A percentile compares a stretch with the other conserved stretches of the same genome.
Conservation (phyloP, 306 rosid genomes). For the Lupinus albus region DNA sequence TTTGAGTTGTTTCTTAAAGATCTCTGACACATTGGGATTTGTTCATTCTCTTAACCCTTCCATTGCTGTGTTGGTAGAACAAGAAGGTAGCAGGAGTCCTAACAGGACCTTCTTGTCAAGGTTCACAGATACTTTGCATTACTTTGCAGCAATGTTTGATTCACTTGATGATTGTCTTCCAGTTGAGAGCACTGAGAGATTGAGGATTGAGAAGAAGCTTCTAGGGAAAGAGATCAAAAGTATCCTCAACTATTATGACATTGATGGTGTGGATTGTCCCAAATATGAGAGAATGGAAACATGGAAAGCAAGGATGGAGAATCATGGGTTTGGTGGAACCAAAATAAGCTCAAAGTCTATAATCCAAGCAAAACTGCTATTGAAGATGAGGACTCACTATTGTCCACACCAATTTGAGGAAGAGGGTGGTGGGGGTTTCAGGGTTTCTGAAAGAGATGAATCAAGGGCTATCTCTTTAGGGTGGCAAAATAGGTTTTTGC, state of each 20-base stretch:
- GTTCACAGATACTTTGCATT: conserved; percentile 69
- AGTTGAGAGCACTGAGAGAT: conserved; percentile 61
- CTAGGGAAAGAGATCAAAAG: conserved; percentile 71
- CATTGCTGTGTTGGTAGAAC: conserved; percentile 61
- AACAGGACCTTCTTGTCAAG: conserved; percentile 57
- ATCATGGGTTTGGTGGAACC: conserved; percentile 55
- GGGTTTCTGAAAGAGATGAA: conserved; percentile 74
- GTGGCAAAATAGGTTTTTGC: conserved; percentile 80
- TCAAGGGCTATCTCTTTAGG: conserved; percentile 71
- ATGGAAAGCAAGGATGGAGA: conserved; percentile 74
- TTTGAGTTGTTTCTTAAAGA: conserved; percentile 42
- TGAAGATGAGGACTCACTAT: conserved; percentile 75
- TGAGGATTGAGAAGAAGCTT: conserved; percentile 72
- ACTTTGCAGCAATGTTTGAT: conserved; percentile 82
- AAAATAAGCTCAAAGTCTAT: conserved; percentile 63
- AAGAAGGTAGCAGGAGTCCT: conserved; percentile 57
- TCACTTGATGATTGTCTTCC: conserved; percentile 77
- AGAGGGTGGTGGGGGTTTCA: conserved; percentile 66
- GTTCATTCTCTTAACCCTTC: conserved; percentile 63
- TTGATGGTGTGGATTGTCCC: conserved; percentile 40
- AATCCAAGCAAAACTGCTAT: conserved; percentile 71
- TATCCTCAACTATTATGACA: conserved; percentile 56
- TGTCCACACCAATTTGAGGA: conserved; percentile 61
- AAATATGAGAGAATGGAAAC: conserved; percentile 64
- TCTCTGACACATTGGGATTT: conserved; percentile 67